Evolutionary conservation across 768 basidiomycete genomes (phyloP).

Genomic region (Termitomyces bulborhizus): DNA sequence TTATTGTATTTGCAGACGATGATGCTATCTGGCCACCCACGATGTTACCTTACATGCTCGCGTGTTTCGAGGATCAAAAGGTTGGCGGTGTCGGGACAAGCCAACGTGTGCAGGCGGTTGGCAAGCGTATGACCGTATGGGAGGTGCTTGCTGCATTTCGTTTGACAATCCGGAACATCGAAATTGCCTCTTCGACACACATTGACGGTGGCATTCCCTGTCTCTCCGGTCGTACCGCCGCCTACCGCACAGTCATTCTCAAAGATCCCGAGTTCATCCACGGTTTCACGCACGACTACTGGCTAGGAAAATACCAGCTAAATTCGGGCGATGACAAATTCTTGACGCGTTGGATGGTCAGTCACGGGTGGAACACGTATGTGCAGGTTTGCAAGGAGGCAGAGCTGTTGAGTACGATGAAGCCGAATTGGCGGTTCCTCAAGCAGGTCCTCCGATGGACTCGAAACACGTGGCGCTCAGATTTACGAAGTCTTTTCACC

Average conservation of each 20-base stretch:
- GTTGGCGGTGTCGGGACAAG: conserved; percentile 90
- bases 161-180: conserved; percentile 89
- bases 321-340: conserved; percentile 95
- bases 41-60: conserved; percentile 81
- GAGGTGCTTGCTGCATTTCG: conserved; percentile 93
- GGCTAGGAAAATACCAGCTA: conserved; percentile 91
- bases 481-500: conserved; percentile 83
- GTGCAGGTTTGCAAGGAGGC: conserved; percentile 83
- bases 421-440: conserved; percentile 93
- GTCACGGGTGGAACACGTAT: conserved; percentile 93
- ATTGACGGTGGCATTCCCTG: conserved; percentile 92
- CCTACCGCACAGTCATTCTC: conserved; percentile 89
- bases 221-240: conserved; percentile 88
- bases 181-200: conserved; percentile 83
- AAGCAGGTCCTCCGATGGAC: conserved; percentile 95
- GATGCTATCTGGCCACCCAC: conserved; percentile 96
- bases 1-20: conserved; percentile 93
- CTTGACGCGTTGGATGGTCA: conserved; percentile 94
- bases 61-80: conserved; percentile 92
- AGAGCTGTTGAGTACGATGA: conserved; percentile 89
- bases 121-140: conserved; percentile 83
- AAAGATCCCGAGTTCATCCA: conserved; percentile 92
- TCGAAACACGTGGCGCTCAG: conserved; percentile 89
- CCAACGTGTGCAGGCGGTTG: conserved; percentile 81
- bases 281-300: conserved; percentile 91